Percentiles rank a stretch among this genome's conserved stretches.
phyloP scores from a whole-genome alignment of 1,284 basidiomycete species.

The Cryptococcus sp. region DNA sequence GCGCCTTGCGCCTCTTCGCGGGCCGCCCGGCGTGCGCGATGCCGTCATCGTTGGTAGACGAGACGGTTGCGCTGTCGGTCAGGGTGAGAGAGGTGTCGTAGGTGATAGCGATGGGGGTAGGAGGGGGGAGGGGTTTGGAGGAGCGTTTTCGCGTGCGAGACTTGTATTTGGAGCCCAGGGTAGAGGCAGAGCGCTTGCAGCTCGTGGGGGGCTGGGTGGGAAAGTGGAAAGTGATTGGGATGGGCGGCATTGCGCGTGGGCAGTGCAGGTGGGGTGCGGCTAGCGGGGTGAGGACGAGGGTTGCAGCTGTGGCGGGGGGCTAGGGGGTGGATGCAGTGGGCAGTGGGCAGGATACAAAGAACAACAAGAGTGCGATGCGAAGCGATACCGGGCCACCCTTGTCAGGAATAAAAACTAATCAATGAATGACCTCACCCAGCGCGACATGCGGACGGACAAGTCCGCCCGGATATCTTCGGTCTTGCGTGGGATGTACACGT shows the following conservation, averaged over 20 bases:
- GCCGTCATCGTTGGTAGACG: neutral
- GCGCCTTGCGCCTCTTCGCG: constrained; percentile 14
- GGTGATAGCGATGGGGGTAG: neutral
- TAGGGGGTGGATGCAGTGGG: too few species aligned
- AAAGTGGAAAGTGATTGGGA: constrained; percentile 24
- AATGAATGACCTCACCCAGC: neutral
- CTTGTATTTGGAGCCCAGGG: neutral
- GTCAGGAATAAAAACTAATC: too few species aligned
- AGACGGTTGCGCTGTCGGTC: neutral
- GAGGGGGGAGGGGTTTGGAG: neutral
- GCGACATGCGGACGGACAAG: neutral
- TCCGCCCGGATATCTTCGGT: neutral
- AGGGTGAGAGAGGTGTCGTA: neutral
- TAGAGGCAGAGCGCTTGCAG: constrained; percentile 5
- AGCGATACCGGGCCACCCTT: too few species aligned
- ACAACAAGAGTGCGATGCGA: too few species aligned
- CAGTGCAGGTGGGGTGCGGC: too few species aligned
- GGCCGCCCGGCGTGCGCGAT: neutral
- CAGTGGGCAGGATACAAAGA: neutral
- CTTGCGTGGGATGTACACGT: neutral
- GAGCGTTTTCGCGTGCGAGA: constrained; percentile 1
- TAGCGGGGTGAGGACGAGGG: too few species aligned
- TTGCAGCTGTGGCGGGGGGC: too few species aligned
- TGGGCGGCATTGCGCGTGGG: constrained; percentile 23
- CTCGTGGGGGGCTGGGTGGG: constrained; percentile 4